These are phyloP conservation scores for Debaryomyces udenii DNA, from an alignment of 1,139 yeast species.

Conservation along the genomic window DNA sequence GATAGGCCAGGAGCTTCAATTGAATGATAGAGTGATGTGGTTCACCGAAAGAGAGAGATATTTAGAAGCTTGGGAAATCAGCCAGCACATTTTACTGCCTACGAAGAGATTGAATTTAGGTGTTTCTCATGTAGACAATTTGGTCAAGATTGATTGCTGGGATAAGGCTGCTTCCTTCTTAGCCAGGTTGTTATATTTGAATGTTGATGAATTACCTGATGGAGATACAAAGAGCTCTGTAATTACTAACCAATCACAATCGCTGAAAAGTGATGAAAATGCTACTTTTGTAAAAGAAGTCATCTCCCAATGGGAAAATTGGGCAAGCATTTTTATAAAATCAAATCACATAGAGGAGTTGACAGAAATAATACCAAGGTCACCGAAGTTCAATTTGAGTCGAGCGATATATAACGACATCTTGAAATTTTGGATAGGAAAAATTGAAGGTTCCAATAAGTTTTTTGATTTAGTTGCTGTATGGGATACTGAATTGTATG, in stretches of 20 bases:
- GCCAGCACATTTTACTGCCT: constrained; percentile 57
- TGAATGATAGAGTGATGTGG: constrained; percentile 77
- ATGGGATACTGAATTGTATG: constrained; percentile 68
- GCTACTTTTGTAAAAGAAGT: constrained; percentile 35
- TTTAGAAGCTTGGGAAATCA: constrained; percentile 76
- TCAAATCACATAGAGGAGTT: constrained; percentile 51
- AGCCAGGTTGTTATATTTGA: constrained; percentile 38
- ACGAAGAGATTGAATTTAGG: constrained; percentile 63
- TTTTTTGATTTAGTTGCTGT: constrained; percentile 45
- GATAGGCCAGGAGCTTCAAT: constrained; percentile 67
- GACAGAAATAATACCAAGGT: constrained; percentile 56
- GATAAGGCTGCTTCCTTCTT: constrained; percentile 56
- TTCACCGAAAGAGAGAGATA: constrained; percentile 55
- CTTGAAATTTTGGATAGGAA: constrained; percentile 51
- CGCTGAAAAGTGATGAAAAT: constrained; percentile 22
- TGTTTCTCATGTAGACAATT: constrained; percentile 58
- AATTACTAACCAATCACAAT: constrained; percentile 16
- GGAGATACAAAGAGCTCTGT: constrained; percentile 36
- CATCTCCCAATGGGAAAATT: constrained; percentile 65
- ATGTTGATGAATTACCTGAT: constrained; percentile 32
- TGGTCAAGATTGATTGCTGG: constrained; percentile 59
- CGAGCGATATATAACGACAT: constrained; percentile 52
- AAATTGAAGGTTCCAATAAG: constrained; percentile 28
- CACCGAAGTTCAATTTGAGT: constrained; percentile 40
- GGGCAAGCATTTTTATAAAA: constrained; percentile 59